Evolutionary conservation across 768 basidiomycete species (phyloP), one percentile per base, ranked within the genome.

Genomic region (Kwoniella mangroviensis): DNA sequence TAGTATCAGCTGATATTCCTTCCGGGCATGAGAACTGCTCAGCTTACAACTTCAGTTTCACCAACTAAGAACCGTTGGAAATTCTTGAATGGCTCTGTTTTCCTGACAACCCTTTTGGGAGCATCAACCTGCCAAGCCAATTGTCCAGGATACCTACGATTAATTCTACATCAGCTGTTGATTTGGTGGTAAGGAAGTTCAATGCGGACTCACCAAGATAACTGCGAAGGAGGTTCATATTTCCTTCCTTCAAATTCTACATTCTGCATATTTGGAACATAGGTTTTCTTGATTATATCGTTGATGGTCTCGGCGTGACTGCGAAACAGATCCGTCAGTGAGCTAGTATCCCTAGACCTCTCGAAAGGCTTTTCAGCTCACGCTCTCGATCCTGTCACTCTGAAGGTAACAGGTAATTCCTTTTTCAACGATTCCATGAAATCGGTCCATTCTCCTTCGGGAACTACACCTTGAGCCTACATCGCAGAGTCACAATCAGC

Each of bases 101-200:
- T 96, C 62, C 97, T 88, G 42, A 99, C 85, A 1, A 91, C 89
- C 64, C 90, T 89, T 82, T 98, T 98, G 10, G 92, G 88, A 1
- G 96, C 91, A 74, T 94, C 92, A 81, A 98, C 89, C 75, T 97
- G 93, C 97, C 97, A 99, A 11, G 92, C 97, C 13, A 97, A 87
- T n/a, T 90, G 90, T 12, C 91, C 91, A 12, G 96, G 94, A 84
- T 97, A 98, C 94, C 94, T 94, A 63, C 13, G 55, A 21, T 6
- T n/a, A 34, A 41, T 34, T 51, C 41, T 17, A 13, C 15, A 24
- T 64, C 7, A 40, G 15, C 51, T 24, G 17, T 26, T 34, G 45
- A 22, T 21, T 26, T 24, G 15, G 6, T 24, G 63, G 17, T 22
- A 4, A 11, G 40, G 15, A 19, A 34, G 1, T 51, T 28, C 22